These are phyloP conservation scores for Phialophora verrucosa DNA, from an alignment of 2,329 filamentous ascomycete genomes.

Conservation along the genomic window DNA sequence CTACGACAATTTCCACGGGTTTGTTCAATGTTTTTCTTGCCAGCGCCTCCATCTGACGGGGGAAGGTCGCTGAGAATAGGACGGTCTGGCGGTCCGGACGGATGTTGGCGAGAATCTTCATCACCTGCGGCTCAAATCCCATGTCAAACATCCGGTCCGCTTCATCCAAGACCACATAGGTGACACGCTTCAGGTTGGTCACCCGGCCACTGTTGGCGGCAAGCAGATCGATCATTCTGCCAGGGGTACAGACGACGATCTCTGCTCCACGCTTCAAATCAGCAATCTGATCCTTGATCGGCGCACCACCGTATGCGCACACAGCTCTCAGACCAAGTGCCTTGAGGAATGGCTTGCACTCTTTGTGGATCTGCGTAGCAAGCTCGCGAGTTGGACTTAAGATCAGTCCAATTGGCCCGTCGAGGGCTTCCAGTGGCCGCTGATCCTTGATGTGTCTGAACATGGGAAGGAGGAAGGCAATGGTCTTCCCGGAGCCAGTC, in stretches of 20 bases:
- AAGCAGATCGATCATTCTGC: constrained; percentile 92
- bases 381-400: constrained; percentile 95
- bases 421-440: constrained; percentile 75
- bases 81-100: constrained; percentile 92
- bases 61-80: constrained; percentile 95
- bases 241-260: constrained; percentile 92
- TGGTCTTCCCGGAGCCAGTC: constrained; percentile 95
- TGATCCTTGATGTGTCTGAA: constrained; percentile 98
- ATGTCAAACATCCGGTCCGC: constrained; percentile 99
- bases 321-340: constrained; percentile 83
- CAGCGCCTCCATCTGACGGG: constrained; percentile 86
- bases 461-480: constrained; percentile 95
- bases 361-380: constrained; percentile 89
- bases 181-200: constrained; percentile 85
- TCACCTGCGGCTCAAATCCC: constrained; percentile 98
- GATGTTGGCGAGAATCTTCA: constrained; percentile 92
- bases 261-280: constrained; percentile 94
- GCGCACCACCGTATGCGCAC: constrained; percentile 91
- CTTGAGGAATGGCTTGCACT: constrained; percentile 93
- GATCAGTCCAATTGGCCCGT: constrained; percentile 86
- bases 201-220: constrained; percentile 93
- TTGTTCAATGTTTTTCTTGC: constrained; percentile 86
- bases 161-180: constrained; percentile 94
- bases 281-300: constrained; percentile 96
- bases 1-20: constrained; percentile 90